These are phyloP conservation scores for Tephrocybe sp. DNA, from an alignment of 768 basidiomycete species.

Conservation along the genomic window DNA sequence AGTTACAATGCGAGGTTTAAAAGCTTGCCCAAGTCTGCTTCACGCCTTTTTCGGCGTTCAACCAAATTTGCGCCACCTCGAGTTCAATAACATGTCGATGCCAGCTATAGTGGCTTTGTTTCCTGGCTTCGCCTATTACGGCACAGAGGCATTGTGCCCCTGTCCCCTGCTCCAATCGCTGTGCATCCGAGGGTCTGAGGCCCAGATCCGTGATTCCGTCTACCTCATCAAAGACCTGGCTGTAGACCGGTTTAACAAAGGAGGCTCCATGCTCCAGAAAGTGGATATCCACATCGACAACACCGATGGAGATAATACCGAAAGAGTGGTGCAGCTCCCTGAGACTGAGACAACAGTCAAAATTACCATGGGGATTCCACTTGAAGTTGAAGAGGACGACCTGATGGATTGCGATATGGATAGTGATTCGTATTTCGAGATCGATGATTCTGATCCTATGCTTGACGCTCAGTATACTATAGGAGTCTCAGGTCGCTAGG, in stretches of 20 bases:
- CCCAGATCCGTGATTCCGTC: constrained; percentile 24
- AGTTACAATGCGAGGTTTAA: constrained; percentile 36
- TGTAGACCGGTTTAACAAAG: constrained; percentile 23
- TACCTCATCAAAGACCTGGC: constrained; percentile 26
- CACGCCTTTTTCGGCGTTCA: constrained; percentile 31
- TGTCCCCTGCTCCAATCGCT: constrained; percentile 34
- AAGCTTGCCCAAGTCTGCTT: constrained; percentile 32
- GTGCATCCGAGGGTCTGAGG: constrained; percentile 26
- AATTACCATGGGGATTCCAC: constrained; percentile 20
- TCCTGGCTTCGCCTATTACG: constrained; percentile 18
- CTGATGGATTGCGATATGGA: constrained; percentile 17
- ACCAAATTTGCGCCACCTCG: constrained; percentile 28
- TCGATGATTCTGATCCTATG: constrained; percentile 27
- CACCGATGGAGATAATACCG: constrained; percentile 2
- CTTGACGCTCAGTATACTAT: constrained; percentile 27
- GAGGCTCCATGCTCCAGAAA: constrained; percentile 23
- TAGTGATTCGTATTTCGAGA: constrained; percentile 17
- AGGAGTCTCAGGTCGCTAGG: neutral
- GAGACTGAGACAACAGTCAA: constrained; percentile 21
- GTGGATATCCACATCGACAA: constrained; percentile 34
- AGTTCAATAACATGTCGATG: constrained; percentile 35
- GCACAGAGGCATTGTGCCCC: constrained; percentile 21
- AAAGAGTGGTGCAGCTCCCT: constrained; percentile 12
- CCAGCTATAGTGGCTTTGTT: constrained; percentile 31
- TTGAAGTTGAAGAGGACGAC: constrained; percentile 20